Evolutionary conservation across 2,329 filamentous ascomycete species (phyloP).

Genomic region (Whalleya microplaca): DNA sequence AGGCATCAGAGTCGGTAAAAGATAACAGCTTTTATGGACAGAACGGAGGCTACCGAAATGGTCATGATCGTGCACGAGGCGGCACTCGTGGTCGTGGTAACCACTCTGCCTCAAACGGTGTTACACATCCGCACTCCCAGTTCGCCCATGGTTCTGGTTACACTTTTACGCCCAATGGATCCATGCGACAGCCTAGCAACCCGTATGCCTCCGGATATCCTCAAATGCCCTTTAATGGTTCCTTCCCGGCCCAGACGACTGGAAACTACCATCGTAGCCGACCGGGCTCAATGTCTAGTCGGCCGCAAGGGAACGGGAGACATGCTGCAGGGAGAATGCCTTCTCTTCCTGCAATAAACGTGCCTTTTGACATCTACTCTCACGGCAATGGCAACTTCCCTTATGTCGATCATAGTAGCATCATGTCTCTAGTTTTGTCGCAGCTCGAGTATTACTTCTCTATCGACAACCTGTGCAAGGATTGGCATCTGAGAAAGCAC

Average conservation of each 20-base stretch:
- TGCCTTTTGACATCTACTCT: constrained; percentile 63
- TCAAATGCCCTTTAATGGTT: constrained; percentile 28
- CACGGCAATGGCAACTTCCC: constrained; percentile 56
- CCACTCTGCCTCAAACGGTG: constrained; percentile 35
- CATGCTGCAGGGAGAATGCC: constrained; percentile 25
- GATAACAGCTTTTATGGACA: constrained; percentile 29
- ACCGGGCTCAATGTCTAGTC: constrained; percentile 29
- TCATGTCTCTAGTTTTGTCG: constrained; percentile 41
- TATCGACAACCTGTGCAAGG: constrained; percentile 92
- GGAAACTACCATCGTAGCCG: constrained; percentile 27
- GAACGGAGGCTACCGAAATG: constrained; percentile 38
- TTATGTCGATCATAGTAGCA: constrained; percentile 57
- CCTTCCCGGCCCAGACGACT: constrained; percentile 29
- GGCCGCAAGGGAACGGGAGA: constrained; percentile 20
- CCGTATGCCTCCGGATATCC: constrained; percentile 25
- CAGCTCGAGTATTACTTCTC: constrained; percentile 95
- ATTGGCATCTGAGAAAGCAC: constrained; percentile 81
- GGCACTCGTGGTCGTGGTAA: constrained; percentile 49
- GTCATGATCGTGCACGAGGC: constrained; percentile 45
- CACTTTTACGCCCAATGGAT: constrained; percentile 20
- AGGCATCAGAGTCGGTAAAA: constrained; percentile 24
- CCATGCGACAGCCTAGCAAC: constrained; percentile 20
- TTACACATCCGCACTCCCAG: constrained; percentile 28
- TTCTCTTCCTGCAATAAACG: constrained; percentile 48
- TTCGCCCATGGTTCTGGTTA: constrained; percentile 26